Evolutionary conservation across 345 rosid genomes (phyloP).

Genomic region (Citrus medica): DNA sequence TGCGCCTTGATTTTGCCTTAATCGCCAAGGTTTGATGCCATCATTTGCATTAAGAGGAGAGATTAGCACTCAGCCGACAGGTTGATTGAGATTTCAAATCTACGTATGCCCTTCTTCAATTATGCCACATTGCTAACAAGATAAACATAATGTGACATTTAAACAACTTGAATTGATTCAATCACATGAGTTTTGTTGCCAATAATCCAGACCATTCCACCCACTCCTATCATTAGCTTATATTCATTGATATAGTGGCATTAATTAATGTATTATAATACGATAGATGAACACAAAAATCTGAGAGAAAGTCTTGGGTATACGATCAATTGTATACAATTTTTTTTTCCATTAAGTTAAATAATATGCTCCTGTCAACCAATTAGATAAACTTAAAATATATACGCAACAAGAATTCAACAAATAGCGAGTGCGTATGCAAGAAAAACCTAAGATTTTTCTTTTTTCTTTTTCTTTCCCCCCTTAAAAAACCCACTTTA

Average conservation of each 20-base stretch:
- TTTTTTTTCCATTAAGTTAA: no score
- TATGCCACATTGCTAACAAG: neutral
- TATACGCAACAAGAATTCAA: neutral
- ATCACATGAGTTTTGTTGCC: slow-evolving; percentile 8
- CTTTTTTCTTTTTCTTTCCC: neutral
- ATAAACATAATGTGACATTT: slow-evolving; percentile 11
- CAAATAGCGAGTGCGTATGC: neutral
- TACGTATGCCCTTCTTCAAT: neutral
- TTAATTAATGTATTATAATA: neutral
- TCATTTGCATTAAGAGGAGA: neutral
- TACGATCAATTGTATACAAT: no score
- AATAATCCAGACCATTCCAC: slow-evolving; percentile 1
- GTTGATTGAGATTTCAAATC: slow-evolving; percentile 1
- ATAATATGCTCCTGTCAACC: neutral
- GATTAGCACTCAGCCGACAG: slow-evolving; percentile 3
- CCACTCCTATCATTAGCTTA: neutral
- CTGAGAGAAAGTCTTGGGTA: neutral
- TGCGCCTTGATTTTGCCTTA: neutral
- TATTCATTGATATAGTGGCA: neutral
- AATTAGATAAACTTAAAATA: no score
- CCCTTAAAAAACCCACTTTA: no score
- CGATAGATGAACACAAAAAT: neutral
- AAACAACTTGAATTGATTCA: slow-evolving; percentile 23
- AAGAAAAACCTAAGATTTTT: no score
- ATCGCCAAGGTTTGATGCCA: neutral